Base-by-base conservation (phyloP, 1,139 yeast species). In the Yamadazyma epiphylla region DNA sequence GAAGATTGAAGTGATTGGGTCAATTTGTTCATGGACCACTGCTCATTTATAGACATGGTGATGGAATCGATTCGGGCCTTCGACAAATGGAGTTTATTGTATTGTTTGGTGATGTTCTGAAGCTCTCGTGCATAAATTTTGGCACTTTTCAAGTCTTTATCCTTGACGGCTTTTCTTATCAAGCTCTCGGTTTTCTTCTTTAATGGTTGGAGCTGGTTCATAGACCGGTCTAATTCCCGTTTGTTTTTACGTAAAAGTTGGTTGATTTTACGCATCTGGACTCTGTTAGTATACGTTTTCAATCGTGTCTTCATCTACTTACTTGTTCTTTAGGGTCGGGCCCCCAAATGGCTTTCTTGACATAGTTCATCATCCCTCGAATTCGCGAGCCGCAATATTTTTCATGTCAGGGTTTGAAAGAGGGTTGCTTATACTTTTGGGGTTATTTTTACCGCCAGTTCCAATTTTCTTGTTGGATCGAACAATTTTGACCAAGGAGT, bases 271-370 rank as follows among this genome's bases (percentile, higher is more conserved):
- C 95, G 71, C 69, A 83, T 85, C 77, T 75, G 42, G 19, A 14
- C 3, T 4, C 13, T 7, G 58, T 56, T 56, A 51, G 61, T 57
- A 42, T 10, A 15, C 14, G 12, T 12, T 16, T 19, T n/a, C 15
- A 13, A 28, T 22, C 19, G 26, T 11, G 5, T 15, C 9, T 17
- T 10, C 9, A 7, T 17, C 10, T 7, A 59, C 76, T 31, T 60
- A 70, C 77, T 48, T 87, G 96, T 50, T 91, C 97, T 49, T 81
- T 81, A 27, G 96, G 95, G 54, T 88, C 96, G 0, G 96, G 96
- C 2, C 97, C 98, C 80, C 94, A 89, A 30, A 89, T 79, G 7
- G 89, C 85, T 52, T 80, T 79, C 60, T 86, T 88, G 26, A 89
- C 59, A 48, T 64, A 77, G 44, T 83, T 86, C 91, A 83, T 82